These are phyloP conservation scores for Galerina marginata DNA, from an alignment of 768 basidiomycete species.

Conservation along the genomic window DNA sequence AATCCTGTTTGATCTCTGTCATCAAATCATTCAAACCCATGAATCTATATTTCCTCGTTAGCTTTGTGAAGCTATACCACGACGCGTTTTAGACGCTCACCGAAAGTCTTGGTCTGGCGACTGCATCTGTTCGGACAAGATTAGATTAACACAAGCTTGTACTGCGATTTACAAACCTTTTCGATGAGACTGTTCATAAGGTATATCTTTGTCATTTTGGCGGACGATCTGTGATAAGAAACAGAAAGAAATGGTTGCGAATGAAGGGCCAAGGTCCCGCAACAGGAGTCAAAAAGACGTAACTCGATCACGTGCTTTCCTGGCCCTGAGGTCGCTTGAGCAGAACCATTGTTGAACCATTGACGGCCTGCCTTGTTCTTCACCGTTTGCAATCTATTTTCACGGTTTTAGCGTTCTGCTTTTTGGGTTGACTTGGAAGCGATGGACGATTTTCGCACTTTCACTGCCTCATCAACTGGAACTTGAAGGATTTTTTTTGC, in stretches of 20 bases:
- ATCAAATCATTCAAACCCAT: slow-evolving; percentile 97
- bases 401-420: too few relatives aligned
- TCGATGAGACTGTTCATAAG: slow-evolving; percentile 86
- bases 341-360: too few relatives aligned
- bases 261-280: neutral
- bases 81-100: slow-evolving; percentile 47
- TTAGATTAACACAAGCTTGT: neutral
- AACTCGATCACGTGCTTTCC: slow-evolving; percentile 5
- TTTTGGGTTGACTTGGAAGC: too few relatives aligned
- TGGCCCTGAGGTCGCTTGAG: too few relatives aligned
- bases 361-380: too few relatives aligned
- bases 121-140: slow-evolving; percentile 66
- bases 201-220: slow-evolving; percentile 82
- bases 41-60: slow-evolving; percentile 60
- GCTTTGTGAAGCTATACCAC: slow-evolving; percentile 9
- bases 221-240: slow-evolving; percentile 15
- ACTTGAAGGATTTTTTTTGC: too few relatives aligned
- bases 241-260: slow-evolving; percentile 4
- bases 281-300: neutral
- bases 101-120: slow-evolving; percentile 91
- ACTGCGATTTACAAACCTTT: slow-evolving; percentile 52
- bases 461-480: too few relatives aligned
- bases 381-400: too few relatives aligned
- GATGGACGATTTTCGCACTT: too few relatives aligned
- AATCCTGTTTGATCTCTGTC: slow-evolving; percentile 85